phyloP scores from a whole-genome alignment of 2,329 filamentous ascomycete species.

The Xylogone sp. region DNA sequence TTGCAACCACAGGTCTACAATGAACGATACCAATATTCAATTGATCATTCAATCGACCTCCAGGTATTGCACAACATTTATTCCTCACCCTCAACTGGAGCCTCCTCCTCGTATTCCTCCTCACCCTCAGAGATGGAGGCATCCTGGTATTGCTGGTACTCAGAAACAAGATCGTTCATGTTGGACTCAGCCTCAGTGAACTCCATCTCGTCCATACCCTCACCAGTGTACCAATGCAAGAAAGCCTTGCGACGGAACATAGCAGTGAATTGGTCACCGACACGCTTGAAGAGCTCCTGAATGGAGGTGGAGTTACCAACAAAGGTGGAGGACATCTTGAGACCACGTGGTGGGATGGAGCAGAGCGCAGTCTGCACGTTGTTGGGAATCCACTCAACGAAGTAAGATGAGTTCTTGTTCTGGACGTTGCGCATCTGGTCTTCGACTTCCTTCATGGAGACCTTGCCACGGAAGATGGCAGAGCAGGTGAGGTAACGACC shows the following conservation, averaged over 20 bases:
- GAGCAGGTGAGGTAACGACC: constrained; percentile 99
- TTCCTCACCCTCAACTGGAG: constrained; percentile 66
- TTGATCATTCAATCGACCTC: neutral
- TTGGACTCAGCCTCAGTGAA: constrained; percentile 99
- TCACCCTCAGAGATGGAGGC: constrained; percentile 95
- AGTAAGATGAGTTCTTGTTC: constrained; percentile 99
- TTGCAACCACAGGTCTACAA: neutral
- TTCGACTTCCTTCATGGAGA: constrained; percentile 99
- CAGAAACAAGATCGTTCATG: constrained; percentile 99
- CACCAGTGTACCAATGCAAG: constrained; percentile 99
- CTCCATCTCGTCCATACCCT: constrained; percentile 99
- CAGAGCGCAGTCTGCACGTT: constrained; percentile 99
- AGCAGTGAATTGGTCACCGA: constrained; percentile 98
- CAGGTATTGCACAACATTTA: constrained; percentile 13
- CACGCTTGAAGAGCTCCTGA: constrained; percentile 99
- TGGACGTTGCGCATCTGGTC: constrained; percentile 99
- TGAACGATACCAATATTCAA: neutral
- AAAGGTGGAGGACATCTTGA: constrained; percentile 99
- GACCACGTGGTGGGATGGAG: constrained; percentile 94
- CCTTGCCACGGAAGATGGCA: constrained; percentile 99
- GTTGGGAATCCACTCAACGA: constrained; percentile 99
- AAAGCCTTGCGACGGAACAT: constrained; percentile 99
- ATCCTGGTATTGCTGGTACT: constrained; percentile 99
- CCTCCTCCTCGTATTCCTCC: constrained; percentile 85
- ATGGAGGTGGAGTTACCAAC: constrained; percentile 99